These are phyloP conservation scores for Aureobasidium sp. DNA, from an alignment of 2,329 filamentous ascomycete species.

Conservation along the genomic window DNA sequence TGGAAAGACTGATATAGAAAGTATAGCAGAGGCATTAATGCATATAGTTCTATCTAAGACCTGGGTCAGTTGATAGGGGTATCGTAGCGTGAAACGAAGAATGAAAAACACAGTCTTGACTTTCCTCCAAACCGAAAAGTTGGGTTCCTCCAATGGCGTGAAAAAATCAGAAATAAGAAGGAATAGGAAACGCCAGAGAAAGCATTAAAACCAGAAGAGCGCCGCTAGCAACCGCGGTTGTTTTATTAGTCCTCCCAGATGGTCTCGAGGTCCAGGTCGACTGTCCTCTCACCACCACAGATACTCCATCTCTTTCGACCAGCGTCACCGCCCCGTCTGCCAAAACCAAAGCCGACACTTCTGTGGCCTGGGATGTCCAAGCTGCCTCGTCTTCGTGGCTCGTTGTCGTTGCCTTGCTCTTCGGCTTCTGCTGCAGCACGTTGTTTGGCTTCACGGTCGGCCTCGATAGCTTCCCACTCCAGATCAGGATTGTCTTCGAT, in stretches of 20 bases:
- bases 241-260: slow-evolving; percentile 85
- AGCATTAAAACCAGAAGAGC: background rate
- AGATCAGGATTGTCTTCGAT: slow-evolving; percentile 90
- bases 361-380: slow-evolving; percentile 34
- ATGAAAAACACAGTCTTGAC: background rate
- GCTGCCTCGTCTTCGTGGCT: slow-evolving; percentile 33
- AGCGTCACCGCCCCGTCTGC: slow-evolving; percentile 38
- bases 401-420: slow-evolving; percentile 22
- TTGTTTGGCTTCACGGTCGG: slow-evolving; percentile 61
- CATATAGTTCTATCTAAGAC: slow-evolving; percentile 1
- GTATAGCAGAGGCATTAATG: slow-evolving; percentile 2
- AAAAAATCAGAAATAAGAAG: background rate
- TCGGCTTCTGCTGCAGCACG: slow-evolving; percentile 58
- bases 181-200: background rate
- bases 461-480: slow-evolving; percentile 72
- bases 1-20: background rate
- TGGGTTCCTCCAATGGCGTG: background rate
- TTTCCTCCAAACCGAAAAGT: background rate
- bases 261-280: slow-evolving; percentile 88
- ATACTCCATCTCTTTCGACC: slow-evolving; percentile 98
- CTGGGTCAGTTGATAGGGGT: slow-evolving; percentile 5
- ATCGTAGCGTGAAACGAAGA: slow-evolving; percentile 5
- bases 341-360: slow-evolving; percentile 37
- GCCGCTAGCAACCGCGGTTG: background rate
- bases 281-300: slow-evolving; percentile 84